Conservation (phyloP, 371 early-diverging fungal genomes). For the Batkoa obscura region DNA sequence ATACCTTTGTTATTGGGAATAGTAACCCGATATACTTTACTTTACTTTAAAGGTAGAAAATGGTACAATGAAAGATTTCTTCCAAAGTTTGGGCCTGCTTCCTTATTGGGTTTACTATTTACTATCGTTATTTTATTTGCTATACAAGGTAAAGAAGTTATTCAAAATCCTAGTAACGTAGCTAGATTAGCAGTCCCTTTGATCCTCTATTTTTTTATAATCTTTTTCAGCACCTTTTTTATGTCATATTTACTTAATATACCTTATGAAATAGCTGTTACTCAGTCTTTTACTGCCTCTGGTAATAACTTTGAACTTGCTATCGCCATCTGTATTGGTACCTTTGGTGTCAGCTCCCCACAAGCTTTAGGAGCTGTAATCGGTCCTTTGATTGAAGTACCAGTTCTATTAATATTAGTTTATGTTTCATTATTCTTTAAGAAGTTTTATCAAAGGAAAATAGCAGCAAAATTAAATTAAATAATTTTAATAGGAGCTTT, state of each 20-base stretch:
- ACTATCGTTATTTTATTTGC: constrained; percentile 60
- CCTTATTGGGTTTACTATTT: constrained; percentile 22
- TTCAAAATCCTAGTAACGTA: constrained; percentile 36
- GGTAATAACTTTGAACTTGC: constrained; percentile 63
- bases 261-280: constrained; percentile 26
- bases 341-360: constrained; percentile 38
- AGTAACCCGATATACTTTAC: constrained; percentile 23
- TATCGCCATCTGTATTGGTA: constrained; percentile 49
- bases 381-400: constrained; percentile 62
- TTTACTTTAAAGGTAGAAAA: constrained; percentile 33
- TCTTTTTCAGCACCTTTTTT: constrained; percentile 30
- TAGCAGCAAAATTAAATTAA: no score
- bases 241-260: constrained; percentile 11
- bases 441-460: background rate
- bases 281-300: constrained; percentile 48
- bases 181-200: constrained; percentile 47
- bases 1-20: constrained; percentile 40
- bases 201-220: constrained; percentile 35
- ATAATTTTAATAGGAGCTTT: no score
- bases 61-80: background rate
- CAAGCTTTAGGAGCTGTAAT: constrained; percentile 47
- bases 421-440: constrained; percentile 13
- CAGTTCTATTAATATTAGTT: constrained; percentile 29
- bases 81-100: background rate
- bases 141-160: constrained; percentile 43